Evolutionary conservation across 2,329 filamentous ascomycete genomes (phyloP), one percentile per base, ranked within the genome.

Genomic region (Ophiostoma piceae): DNA sequence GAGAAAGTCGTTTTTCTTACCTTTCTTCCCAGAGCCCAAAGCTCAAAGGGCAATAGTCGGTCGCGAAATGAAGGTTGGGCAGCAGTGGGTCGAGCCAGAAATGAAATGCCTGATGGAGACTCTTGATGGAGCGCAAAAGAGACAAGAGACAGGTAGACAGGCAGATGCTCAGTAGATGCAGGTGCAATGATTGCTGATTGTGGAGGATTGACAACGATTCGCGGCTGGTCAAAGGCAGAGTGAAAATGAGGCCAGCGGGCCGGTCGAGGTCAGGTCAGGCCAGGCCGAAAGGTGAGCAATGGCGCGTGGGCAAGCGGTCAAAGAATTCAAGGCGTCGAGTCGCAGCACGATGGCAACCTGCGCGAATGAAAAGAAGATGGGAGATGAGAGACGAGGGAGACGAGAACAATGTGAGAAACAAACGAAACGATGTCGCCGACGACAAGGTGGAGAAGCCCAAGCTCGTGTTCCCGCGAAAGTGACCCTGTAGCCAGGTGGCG

Each of bases 111-210:
- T 69, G 67, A 65, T 9, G 35, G 39, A 47, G n/a, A 60, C n/a
- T 87, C 72, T 86, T 83, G 26, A 62, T 32, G 22, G 57, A 37
- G 32, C 16, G 39, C 35, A 3, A 35, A 35, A 64, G 60, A 37
- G 19, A 32, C 12, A 64, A 26, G 14, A 64, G 47, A 37, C 5
- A 66, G 51, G 65, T 66, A 62, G 65, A 54, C 26, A 29, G 26
- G 26, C 26, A 29, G 26, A 29, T 29, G 26, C 26, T 35, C 2
- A 14, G n/a, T 35, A 26, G 51, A 57, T 57, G 51, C 51, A 57
- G 51, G 16, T 47, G 43, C 43, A 47, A 47, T 47, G 43, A 47
- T 19, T 47, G 19, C 12, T 41, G 39, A 14, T 14, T 14, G 39
- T 14, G 14, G 16, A 47, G 16, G 19, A 57, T 26, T 26, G 51